A percentile compares a stretch with the other conserved stretches of the same genome.
Conservation (phyloP, 352 stramenopile species). For the Phytophthora kernoviae region DNA sequence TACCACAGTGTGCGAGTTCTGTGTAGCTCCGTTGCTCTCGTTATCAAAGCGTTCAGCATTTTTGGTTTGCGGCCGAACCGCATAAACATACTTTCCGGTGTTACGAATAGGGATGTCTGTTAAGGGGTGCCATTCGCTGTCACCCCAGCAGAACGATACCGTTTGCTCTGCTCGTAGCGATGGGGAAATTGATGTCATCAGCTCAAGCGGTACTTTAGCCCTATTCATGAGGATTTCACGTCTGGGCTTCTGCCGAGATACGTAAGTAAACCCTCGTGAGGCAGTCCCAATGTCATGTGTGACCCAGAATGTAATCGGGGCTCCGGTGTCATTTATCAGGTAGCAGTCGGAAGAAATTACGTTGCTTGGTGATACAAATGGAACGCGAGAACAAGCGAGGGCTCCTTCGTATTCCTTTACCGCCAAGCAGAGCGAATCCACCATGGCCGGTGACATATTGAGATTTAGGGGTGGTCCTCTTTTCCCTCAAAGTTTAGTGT, state of each 20-base stretch:
- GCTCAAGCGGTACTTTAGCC: constrained; percentile 69
- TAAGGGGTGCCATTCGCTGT: constrained; percentile 73
- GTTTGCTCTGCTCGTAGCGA: constrained; percentile 75
- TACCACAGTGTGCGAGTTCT: neutral
- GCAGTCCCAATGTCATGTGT: constrained; percentile 48
- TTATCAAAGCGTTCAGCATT: neutral
- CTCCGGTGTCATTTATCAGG: constrained; percentile 72
- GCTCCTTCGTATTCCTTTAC: constrained; percentile 65
- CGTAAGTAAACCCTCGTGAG: constrained; percentile 66
- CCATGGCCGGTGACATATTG: constrained; percentile 70
- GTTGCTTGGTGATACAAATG: constrained; percentile 55
- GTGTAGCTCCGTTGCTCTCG: constrained; percentile 16
- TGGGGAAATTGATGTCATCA: constrained; percentile 72
- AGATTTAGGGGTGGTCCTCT: constrained; percentile 65
- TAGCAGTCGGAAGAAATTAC: constrained; percentile 86
- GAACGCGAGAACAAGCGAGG: constrained; percentile 4
- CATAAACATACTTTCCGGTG: constrained; percentile 80
- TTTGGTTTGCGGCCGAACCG: constrained; percentile 42
- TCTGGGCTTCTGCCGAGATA: constrained; percentile 40
- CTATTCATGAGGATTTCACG: constrained; percentile 53
- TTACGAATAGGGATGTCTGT: constrained; percentile 81
- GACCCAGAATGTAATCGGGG: constrained; percentile 68
- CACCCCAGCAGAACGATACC: constrained; percentile 74
- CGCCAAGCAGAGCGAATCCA: constrained; percentile 67
- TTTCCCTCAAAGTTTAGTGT: constrained; percentile 61